Base-by-base conservation (phyloP, 1,284 basidiomycete genomes). In the Athelia sp. region DNA sequence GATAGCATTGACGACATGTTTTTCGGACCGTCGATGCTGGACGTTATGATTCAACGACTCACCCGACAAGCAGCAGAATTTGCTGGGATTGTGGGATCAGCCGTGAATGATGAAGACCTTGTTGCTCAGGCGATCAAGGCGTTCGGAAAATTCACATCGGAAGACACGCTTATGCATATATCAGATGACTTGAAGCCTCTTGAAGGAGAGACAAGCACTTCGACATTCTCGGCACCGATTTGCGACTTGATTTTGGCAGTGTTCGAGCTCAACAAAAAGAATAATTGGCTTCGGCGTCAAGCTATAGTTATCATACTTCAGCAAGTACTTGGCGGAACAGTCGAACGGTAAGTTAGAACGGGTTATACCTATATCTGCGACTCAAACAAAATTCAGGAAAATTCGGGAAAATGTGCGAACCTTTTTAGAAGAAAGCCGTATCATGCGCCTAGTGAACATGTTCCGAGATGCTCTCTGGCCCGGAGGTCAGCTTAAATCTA, bases 241-340 rank as follows among this genome's bases (percentile, higher is more conserved):
- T 97, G 93, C 60, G 94, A 98, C 62, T 73, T 98, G 23, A 78
- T 98, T 34, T 78, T 98, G 48, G 91, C 94, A 19, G 76, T 98
- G 8, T 98, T 98, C 57, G 93, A 98, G 66, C 79, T 98, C 21
- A 87, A 97, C 67, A 92, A 93, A 72, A 89, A 91, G 66, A 91
- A 95, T 60, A 95, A 95, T 57, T 99, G 96, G 96, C 73, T 98
- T 26, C 76, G 95, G 46, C 77, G 93, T n/a, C 95, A 98, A 65
- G 95, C 96, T 1, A 93, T 98, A 56, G 90, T 98, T 13, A 92
- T 98, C 50, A 93, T 98, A 52, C 71, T 98, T 44, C 96, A 98
- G 66, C 95, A 98, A 63, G 84, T 98, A 3, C 75, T 99, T 3
- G 96, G 95, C 4, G 90, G 90, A 10, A 98, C 96, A 0, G 93